Evolutionary conservation across 768 basidiomycete species (phyloP).

Genomic region (Paxillus ammoniavirescens): DNA sequence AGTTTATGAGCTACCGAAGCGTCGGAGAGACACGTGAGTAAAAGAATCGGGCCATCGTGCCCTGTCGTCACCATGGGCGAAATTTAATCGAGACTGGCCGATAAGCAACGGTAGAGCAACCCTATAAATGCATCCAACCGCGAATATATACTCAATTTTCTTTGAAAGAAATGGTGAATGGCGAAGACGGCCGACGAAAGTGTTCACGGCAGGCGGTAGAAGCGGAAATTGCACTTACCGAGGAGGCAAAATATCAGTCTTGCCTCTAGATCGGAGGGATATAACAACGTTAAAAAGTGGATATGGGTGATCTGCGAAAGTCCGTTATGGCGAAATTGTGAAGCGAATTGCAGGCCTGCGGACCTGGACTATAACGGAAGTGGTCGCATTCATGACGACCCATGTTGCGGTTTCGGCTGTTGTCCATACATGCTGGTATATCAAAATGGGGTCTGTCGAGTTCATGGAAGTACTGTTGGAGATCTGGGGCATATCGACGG

Average conservation of each 20-base stretch:
- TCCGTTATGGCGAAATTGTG: neutral
- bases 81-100: too few species aligned
- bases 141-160: too few species aligned
- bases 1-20: neutral
- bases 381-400: conserved; percentile 86
- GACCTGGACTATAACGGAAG: conserved; percentile 84
- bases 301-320: conserved; percentile 84
- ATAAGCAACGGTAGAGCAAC: too few species aligned
- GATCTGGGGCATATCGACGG: conserved; percentile 58
- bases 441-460: conserved; percentile 22
- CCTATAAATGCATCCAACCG: too few species aligned
- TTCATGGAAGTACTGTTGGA: conserved; percentile 18
- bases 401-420: conserved; percentile 67
- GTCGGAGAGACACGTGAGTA: neutral
- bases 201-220: neutral
- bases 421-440: conserved; percentile 51
- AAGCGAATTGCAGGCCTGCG: conserved; percentile 18
- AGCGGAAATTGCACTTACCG: conserved; percentile 41
- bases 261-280: conserved; percentile 87
- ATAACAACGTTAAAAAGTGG: conserved; percentile 93
- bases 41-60: too few species aligned
- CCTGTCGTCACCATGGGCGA: neutral
- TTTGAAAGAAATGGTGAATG: too few species aligned
- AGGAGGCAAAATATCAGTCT: conserved; percentile 83
- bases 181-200: neutral